A percentile compares a stretch with the other conserved stretches of the same genome.
Conservation (phyloP, 768 basidiomycete species). For the Mycena alexandri region DNA sequence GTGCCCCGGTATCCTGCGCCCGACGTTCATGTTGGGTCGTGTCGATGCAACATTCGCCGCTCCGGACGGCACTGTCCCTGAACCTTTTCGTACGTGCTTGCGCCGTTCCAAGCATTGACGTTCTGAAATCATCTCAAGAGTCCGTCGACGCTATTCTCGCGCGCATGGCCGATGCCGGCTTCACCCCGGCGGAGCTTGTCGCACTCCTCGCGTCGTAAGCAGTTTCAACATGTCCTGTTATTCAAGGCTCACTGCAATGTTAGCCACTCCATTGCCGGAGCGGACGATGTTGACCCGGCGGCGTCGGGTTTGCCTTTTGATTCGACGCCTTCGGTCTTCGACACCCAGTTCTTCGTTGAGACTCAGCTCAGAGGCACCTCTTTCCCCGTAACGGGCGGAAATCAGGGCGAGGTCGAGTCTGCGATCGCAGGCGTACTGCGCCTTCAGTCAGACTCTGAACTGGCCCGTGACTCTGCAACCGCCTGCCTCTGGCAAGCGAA, state of each 20-base stretch:
- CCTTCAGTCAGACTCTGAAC: constrained; percentile 29
- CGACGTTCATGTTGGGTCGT: constrained; percentile 47
- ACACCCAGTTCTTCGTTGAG: constrained; percentile 43
- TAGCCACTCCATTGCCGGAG: constrained; percentile 20
- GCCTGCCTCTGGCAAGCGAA: constrained; percentile 25
- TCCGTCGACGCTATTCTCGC: constrained; percentile 39
- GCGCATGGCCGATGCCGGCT: constrained; percentile 44
- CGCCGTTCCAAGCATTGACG: neutral
- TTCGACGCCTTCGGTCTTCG: constrained; percentile 38
- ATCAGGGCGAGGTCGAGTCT: constrained; percentile 32
- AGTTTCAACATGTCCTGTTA: neutral
- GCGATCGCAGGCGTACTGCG: constrained; percentile 32
- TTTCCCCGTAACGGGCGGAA: constrained; percentile 36
- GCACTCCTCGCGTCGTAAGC: constrained; percentile 43
- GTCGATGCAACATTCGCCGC: constrained; percentile 38
- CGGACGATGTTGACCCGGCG: constrained; percentile 16
- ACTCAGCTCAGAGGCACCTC: constrained; percentile 35
- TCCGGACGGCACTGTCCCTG: constrained; percentile 41
- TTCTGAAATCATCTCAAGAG: constrained; percentile 30
- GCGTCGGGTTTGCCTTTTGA: constrained; percentile 37
- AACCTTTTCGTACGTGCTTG: constrained; percentile 38
- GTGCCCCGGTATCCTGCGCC: constrained; percentile 48
- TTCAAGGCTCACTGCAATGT: constrained; percentile 8
- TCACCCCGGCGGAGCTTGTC: constrained; percentile 43
- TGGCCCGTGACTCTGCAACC: constrained; percentile 18